Evolutionary conservation across 1,284 basidiomycete genomes (phyloP).

Genomic region (Omphalotus olearius): DNA sequence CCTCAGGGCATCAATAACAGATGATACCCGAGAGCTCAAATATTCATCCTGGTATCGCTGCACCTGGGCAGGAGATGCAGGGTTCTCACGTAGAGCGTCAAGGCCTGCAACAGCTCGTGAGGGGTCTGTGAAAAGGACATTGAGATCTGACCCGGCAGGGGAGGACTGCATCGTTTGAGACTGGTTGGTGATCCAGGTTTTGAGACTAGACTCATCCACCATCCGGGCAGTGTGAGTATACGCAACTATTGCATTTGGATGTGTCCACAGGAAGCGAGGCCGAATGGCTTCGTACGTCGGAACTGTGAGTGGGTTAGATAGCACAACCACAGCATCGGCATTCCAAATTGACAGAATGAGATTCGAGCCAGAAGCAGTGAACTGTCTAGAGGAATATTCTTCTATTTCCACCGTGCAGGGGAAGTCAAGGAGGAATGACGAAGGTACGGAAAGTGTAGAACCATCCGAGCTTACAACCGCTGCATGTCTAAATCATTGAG

Average conservation of each 20-base stretch:
- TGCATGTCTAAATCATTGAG: conserved; percentile 8
- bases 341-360: conserved; percentile 31
- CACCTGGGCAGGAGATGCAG: conserved; percentile 43
- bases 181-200: conserved; percentile 3
- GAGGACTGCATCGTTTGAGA: not conserved
- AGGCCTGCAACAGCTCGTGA: conserved; percentile 51
- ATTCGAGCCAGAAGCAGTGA: conserved; percentile 3
- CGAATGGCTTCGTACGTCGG: conserved; percentile 34
- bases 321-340: conserved; percentile 56
- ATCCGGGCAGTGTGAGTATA: conserved; percentile 31
- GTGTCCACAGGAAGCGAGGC: conserved; percentile 33
- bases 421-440: conserved; percentile 8
- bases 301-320: conserved; percentile 55
- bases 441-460: conserved; percentile 5
- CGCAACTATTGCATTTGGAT: conserved; percentile 50
- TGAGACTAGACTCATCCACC: conserved; percentile 15
- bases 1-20: conserved; percentile 38
- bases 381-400: not conserved
- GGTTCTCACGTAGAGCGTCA: conserved; percentile 38
- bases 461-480: not conserved
- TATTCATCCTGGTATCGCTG: conserved; percentile 64
- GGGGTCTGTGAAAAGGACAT: conserved; percentile 52
- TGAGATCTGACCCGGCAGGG: conserved; percentile 4
- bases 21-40: conserved; percentile 50
- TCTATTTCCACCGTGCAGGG: conserved; percentile 1